Evolutionary conservation across 768 basidiomycete genomes (phyloP).

Genomic region (Leccinum incarnatum): DNA sequence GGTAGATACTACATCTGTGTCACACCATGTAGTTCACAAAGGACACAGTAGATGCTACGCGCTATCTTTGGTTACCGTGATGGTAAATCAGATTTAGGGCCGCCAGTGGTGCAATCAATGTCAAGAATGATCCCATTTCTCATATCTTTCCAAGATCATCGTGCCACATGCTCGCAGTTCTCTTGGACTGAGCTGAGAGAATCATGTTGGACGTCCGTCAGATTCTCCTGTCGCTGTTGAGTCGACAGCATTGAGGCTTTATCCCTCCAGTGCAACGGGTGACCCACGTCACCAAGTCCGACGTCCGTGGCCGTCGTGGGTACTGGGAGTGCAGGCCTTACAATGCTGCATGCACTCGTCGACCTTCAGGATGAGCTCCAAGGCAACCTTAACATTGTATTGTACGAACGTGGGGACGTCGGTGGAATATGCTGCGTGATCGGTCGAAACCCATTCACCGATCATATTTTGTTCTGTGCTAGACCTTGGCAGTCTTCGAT

Average conservation of each 20-base stretch:
- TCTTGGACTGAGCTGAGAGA: background rate
- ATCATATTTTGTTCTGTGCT: too few species aligned
- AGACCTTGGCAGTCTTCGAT: too few species aligned
- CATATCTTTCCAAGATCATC: too few species aligned
- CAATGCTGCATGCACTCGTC: slow-evolving; percentile 47
- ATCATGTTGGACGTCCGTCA: slow-evolving; percentile 13
- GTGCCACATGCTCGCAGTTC: background rate
- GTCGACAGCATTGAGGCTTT: slow-evolving; percentile 1
- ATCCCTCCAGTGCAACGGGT: background rate
- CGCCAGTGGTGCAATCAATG: background rate
- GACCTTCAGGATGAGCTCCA: slow-evolving; percentile 43
- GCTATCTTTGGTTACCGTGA: background rate
- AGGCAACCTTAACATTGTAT: slow-evolving; percentile 44
- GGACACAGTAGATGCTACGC: too few species aligned
- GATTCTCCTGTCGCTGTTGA: slow-evolving; percentile 3
- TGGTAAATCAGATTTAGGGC: background rate
- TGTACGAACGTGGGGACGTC: slow-evolving; percentile 51
- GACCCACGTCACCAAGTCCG: slow-evolving; percentile 35
- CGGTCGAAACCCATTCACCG: too few species aligned
- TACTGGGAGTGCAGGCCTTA: slow-evolving; percentile 55
- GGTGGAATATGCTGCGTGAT: slow-evolving; percentile 52
- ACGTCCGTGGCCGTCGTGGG: slow-evolving; percentile 59
- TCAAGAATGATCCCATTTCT: background rate
- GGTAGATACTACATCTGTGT: too few species aligned
- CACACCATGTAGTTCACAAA: too few species aligned